These are phyloP conservation scores for Gelatoporia subvermispora DNA, from an alignment of 768 basidiomycete species.

Conservation along the genomic window DNA sequence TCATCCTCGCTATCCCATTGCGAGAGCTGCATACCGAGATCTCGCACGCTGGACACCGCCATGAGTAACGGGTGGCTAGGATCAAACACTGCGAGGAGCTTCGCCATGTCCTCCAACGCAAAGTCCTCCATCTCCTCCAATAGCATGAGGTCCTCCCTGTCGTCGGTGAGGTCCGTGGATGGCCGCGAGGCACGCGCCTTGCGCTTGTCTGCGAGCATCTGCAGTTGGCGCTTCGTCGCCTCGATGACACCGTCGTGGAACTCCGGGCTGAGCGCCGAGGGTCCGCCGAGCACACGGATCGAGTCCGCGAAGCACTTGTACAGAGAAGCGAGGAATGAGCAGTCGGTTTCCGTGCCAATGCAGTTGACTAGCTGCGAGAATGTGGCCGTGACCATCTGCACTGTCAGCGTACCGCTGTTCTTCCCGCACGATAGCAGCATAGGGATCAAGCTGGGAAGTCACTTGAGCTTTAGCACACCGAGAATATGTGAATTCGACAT, in stretches of 20 bases:
- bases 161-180: conserved; percentile 36
- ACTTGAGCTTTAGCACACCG: background rate
- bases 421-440: conserved; percentile 68
- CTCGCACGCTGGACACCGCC: conserved; percentile 67
- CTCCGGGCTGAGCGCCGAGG: conserved; percentile 46
- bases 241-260: conserved; percentile 53
- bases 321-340: conserved; percentile 73
- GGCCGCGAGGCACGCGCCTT: conserved; percentile 44
- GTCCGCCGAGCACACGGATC: conserved; percentile 54
- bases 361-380: conserved; percentile 61
- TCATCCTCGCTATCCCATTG: conserved; percentile 30
- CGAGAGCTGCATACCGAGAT: conserved; percentile 46
- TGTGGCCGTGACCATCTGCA: conserved; percentile 63
- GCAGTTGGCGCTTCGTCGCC: conserved; percentile 69
- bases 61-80: conserved; percentile 58
- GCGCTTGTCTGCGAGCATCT: conserved; percentile 62
- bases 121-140: conserved; percentile 83
- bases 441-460: conserved; percentile 65
- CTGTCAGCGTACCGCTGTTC: conserved; percentile 55
- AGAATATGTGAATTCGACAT: conserved; percentile 18
- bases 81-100: conserved; percentile 54
- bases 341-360: conserved; percentile 63
- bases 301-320: conserved; percentile 68
- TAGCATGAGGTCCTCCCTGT: conserved; percentile 64
- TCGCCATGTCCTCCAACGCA: conserved; percentile 74